Evolutionary conservation across 768 basidiomycete genomes (phyloP), one percentile per base, ranked within the genome.

Genomic region (Calocybe indica): DNA sequence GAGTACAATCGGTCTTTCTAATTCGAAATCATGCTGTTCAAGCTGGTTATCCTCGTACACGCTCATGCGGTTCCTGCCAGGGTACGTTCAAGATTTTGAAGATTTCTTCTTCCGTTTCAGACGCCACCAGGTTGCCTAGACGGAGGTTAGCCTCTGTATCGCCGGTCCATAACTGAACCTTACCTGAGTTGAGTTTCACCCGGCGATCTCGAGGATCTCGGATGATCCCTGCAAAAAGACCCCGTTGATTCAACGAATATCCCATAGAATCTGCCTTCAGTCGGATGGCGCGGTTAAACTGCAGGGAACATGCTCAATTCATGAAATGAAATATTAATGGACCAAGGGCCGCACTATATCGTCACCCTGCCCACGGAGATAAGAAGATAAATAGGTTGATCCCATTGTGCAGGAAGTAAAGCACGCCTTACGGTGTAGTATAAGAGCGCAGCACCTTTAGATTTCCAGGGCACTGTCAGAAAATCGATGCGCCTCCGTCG

Each of bases 251-350:
- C 40, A 97, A 73, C 9, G 86, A 87, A 63, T 83, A 92, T 0
- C 91, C 90, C 60, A 85, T 75, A 40, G 75, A 79, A 53, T 79
- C 79, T 3, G 94, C 94, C 64, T 92, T 92, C 56, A 85, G 63
- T 30, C 93, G 79, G 62, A 97, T 82, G 5, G 85, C 84, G 6
- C 94, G 83, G 63, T 95, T 96, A 66, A 95, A 95, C 90, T 93
- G 55, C 10, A 37, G 45, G 28, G 47, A 37, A 31, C 7, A 47
- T 30, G 45, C 38, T 37, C 22, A 32, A 43, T 7, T 30, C 11
- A 12, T 15, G 57, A 22, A 29, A 35, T 4, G 37, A 33, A 33
- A 37, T 43, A 40, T 9, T 34, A 48, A 43, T 30, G 45, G 37
- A 51, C 32, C 36, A 43, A 35, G 47, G 22, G 37, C 66, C 87